phyloP scores from a whole-genome alignment of 257 asterid genomes.

The Rehmannia glutinosa region DNA sequence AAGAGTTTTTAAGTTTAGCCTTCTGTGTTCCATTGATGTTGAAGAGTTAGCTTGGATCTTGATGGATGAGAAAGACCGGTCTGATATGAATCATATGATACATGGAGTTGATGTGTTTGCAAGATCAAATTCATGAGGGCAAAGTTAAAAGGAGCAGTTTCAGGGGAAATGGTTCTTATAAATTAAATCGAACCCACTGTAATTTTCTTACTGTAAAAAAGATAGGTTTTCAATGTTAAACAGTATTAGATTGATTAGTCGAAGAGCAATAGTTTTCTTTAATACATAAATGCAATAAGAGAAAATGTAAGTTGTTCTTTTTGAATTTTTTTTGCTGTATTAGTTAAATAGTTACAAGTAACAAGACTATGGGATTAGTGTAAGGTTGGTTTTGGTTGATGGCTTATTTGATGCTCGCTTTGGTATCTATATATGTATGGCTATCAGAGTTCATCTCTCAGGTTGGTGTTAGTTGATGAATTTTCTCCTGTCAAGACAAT shows the following conservation, averaged over 20 bases:
- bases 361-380: too few relatives aligned
- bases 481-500: conserved; percentile 3
- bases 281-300: conserved; percentile 12
- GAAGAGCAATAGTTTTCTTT: conserved; percentile 11
- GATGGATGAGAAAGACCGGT: too few relatives aligned
- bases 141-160: too few relatives aligned
- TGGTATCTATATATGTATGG: too few relatives aligned
- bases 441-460: too few relatives aligned
- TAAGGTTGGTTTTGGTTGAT: neutral
- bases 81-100: too few relatives aligned
- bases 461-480: too few relatives aligned
- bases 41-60: too few relatives aligned
- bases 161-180: neutral
- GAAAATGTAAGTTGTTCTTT: conserved; percentile 8
- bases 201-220: conserved; percentile 37
- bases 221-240: conserved; percentile 22
- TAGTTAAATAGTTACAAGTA: neutral
- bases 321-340: neutral
- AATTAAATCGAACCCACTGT: conserved; percentile 8
- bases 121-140: too few relatives aligned
- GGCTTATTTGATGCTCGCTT: neutral
- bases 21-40: too few relatives aligned
- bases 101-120: too few relatives aligned
- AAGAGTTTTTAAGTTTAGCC: too few relatives aligned
- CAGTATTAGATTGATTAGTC: conserved; percentile 22